phyloP scores from a whole-genome alignment of 371 early-diverging fungal genomes.

The Circinella minor region DNA sequence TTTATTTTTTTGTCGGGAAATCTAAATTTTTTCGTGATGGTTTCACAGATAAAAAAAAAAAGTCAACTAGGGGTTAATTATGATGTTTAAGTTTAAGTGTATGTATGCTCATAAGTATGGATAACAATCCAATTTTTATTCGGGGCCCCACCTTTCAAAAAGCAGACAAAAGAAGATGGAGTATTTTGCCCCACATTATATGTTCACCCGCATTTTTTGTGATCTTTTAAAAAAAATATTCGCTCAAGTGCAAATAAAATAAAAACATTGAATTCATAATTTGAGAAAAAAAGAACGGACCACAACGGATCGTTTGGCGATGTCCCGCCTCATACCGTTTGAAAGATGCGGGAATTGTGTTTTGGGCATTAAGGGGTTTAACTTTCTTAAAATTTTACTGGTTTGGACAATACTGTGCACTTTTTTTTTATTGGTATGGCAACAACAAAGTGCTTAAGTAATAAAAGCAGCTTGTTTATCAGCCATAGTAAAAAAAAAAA shows the following conservation, averaged over 20 bases:
- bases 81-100: no score
- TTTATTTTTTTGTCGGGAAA: neutral
- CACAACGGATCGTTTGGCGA: neutral
- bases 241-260: neutral
- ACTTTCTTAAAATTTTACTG: no score
- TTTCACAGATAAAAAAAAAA: conserved; percentile 2
- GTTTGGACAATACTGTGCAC: no score
- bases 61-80: neutral
- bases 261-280: neutral
- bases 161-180: neutral
- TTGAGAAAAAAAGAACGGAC: neutral
- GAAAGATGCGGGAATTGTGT: conserved; percentile 9
- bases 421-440: no score
- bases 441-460: no score
- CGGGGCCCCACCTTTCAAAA: neutral
- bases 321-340: conserved; percentile 8
- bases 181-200: neutral
- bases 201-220: no score
- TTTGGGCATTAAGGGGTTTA: no score
- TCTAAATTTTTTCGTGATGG: neutral
- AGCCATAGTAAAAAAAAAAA: no score
- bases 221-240: no score
- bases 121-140: neutral
- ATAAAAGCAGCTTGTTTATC: no score
- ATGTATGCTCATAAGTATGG: neutral